Conservation (phyloP, 2,329 filamentous ascomycete genomes). For the Phaeosphaeriaceae sp. region DNA sequence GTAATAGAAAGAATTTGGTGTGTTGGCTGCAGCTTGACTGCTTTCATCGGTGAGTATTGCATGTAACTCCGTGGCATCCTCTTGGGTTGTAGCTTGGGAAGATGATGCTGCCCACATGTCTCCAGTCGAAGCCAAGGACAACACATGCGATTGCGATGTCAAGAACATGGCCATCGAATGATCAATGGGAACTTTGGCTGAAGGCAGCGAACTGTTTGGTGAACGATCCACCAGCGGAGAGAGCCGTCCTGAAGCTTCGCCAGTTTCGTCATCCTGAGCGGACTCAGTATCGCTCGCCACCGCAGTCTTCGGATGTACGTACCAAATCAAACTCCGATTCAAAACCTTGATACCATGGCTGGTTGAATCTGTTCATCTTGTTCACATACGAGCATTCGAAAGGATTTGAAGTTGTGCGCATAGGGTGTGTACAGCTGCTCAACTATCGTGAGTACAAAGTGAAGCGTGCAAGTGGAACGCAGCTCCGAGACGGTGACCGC, state of each 20-base stretch:
- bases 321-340: not conserved
- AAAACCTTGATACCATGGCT: not conserved
- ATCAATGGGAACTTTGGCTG: not conserved
- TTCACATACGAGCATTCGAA: not conserved
- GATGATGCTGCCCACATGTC: not conserved
- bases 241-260: not conserved
- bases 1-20: slow-evolving; percentile 5
- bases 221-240: not conserved
- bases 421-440: not conserved
- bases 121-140: not conserved
- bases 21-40: not conserved
- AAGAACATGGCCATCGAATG: not conserved
- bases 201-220: not conserved
- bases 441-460: not conserved
- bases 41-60: not conserved
- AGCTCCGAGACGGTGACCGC: not conserved
- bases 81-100: not conserved
- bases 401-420: not conserved
- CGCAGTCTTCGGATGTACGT: not conserved
- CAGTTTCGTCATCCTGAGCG: not conserved
- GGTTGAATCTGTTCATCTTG: not conserved
- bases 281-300: not conserved
- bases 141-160: not conserved
- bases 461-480: not conserved
- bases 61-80: not conserved